phyloP scores from a whole-genome alignment of 1,284 basidiomycete genomes.

The Sphaerobolus stellatus region DNA sequence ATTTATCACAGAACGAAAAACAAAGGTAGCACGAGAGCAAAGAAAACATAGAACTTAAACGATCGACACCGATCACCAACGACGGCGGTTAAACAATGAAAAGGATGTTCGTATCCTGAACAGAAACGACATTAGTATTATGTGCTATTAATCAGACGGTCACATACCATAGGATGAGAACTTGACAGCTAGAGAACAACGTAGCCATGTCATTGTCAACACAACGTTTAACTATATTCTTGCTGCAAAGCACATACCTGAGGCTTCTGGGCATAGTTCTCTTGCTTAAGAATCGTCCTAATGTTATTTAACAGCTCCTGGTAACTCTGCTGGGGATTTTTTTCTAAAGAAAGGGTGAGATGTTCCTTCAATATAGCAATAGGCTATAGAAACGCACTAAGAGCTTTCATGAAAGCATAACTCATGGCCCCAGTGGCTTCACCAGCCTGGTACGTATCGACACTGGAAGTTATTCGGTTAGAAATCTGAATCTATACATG shows the following conservation, averaged over 20 bases:
- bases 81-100: conserved; percentile 12
- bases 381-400: conserved; percentile 44
- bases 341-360: conserved; percentile 34
- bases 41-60: too few relatives aligned
- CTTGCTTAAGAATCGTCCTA: too few relatives aligned
- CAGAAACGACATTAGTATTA: not conserved
- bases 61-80: too few relatives aligned
- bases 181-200: conserved; percentile 79
- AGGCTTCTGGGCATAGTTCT: too few relatives aligned
- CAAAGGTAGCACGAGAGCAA: too few relatives aligned
- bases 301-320: conserved; percentile 78
- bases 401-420: conserved; percentile 69
- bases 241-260: too few relatives aligned
- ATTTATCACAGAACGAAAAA: too few relatives aligned
- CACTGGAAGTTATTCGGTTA: conserved; percentile 37
- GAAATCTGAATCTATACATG: not conserved
- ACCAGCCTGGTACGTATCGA: conserved; percentile 82
- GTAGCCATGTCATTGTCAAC: conserved; percentile 76
- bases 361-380: conserved; percentile 4
- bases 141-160: not conserved
- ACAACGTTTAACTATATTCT: conserved; percentile 60
- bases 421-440: conserved; percentile 88
- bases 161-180: conserved; percentile 73
- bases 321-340: conserved; percentile 76
- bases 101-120: conserved; percentile 8